phyloP scores from a whole-genome alignment of 2,329 filamentous ascomycete genomes.

The Alternaria postmessia region DNA sequence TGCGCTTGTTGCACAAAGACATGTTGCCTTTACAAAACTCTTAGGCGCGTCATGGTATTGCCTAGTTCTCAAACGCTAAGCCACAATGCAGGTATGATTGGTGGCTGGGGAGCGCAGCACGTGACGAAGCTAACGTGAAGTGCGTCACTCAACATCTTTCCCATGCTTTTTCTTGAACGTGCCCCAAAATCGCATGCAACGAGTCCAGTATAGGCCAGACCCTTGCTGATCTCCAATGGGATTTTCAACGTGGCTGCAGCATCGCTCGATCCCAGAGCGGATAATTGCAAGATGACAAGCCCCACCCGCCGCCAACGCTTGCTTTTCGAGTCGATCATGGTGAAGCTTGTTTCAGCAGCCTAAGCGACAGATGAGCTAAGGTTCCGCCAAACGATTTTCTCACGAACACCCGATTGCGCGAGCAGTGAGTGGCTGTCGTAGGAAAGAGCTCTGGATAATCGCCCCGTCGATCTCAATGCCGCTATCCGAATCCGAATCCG shows the following conservation, averaged over 20 bases:
- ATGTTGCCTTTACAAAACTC: not conserved
- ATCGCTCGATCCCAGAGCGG: not conserved
- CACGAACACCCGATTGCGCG: not conserved
- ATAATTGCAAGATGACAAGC: not conserved
- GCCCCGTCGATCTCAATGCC: not conserved
- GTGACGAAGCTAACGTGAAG: constrained; percentile 6
- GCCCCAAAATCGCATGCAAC: not conserved
- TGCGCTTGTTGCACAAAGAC: not conserved
- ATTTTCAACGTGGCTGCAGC: not conserved
- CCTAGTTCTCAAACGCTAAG: not conserved
- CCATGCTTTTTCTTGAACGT: constrained; percentile 3
- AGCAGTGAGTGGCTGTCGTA: not conserved
- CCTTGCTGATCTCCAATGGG: not conserved
- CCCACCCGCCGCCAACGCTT: not conserved
- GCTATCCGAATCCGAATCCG: not conserved
- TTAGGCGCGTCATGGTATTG: not conserved
- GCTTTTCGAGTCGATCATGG: not conserved
- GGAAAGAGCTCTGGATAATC: not conserved
- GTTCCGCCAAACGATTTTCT: not conserved
- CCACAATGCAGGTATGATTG: not conserved
- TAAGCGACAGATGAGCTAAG: not conserved
- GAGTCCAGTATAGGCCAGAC: not conserved
- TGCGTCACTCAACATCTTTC: constrained; percentile 6
- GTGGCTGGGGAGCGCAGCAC: not conserved
- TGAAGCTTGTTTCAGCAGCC: not conserved